Base-by-base conservation (phyloP, 169 alveolate genomes). In the Plasmodium berghei region DNA sequence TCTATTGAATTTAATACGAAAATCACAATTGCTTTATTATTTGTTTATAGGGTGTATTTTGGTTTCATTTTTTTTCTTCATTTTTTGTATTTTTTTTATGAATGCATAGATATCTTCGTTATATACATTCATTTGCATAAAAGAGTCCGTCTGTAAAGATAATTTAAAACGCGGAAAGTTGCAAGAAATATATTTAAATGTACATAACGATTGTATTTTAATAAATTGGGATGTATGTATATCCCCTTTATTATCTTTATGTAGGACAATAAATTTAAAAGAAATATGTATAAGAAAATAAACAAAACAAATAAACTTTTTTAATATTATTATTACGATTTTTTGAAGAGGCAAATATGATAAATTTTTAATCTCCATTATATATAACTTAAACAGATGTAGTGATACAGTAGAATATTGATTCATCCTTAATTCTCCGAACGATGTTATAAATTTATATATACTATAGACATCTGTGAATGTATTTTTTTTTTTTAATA, bases 21-120 rank as follows among this genome's bases (percentile, higher is more conserved):
- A 34, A 34, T 34, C 42, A 0, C 42, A 34, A 34, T 34, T 34
- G 4, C 42, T 34, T 34, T 34, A 34, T 34, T 34, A 34, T 34
- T 3, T 34, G 8, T 34, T 34, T 34, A 34, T 0, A 4, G 42
- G 42, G 42, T 3, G 42, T 28, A 0, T 4, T 34, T 34, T 34
- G 1, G 9, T 8, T 26, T 73, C 52, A 56, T 40, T 58, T 58
- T 22, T 80, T 72, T 67, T 66, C 58, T 80, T 80, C 83, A 72
- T 80, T 48, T 80, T 80, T 54, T 80, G 90, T 20, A 80, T 9
- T 55, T 80, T 80, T n/a, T 80, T 80, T 66, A 80, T 66, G 69
- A 66, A 80, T 40, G 90, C 80, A 40, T 80, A 80, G n/a, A 80
- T 80, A 62, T 80, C 90, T 67, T 80, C 90, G 48, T 80, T 55